These are phyloP conservation scores for Aschersonia sp. DNA, from an alignment of 2,329 filamentous ascomycete genomes.

Conservation along the genomic window DNA sequence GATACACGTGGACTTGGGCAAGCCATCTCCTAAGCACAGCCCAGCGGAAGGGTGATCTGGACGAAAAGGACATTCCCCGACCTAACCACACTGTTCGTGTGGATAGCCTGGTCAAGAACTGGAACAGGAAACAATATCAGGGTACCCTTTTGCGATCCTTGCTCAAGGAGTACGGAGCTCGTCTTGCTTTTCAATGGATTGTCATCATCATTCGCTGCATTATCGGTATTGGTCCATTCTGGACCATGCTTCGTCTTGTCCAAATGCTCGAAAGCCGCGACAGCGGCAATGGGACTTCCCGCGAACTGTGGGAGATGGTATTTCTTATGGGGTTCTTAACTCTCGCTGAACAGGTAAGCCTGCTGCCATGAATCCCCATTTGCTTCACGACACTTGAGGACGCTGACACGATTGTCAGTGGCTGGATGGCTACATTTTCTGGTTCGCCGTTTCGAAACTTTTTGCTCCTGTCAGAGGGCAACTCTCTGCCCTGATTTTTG, in stretches of 20 bases:
- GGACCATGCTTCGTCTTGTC: slow-evolving; percentile 52
- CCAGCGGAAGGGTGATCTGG: slow-evolving; percentile 41
- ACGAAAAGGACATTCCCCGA: slow-evolving; percentile 46
- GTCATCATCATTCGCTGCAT: slow-evolving; percentile 39
- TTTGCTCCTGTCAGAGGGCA: slow-evolving; percentile 54
- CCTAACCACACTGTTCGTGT: slow-evolving; percentile 41
- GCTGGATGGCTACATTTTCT: slow-evolving; percentile 52
- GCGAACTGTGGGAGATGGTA: slow-evolving; percentile 54
- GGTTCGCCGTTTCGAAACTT: slow-evolving; percentile 49
- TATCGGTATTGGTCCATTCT: slow-evolving; percentile 56
- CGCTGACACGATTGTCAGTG: slow-evolving; percentile 18
- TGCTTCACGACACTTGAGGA: slow-evolving; percentile 1
- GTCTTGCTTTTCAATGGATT: slow-evolving; percentile 43
- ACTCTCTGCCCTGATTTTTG: slow-evolving; percentile 57
- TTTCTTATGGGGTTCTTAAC: slow-evolving; percentile 46
- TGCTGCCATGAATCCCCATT: neutral
- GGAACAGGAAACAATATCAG: slow-evolving; percentile 29
- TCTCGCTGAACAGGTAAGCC: slow-evolving; percentile 30
- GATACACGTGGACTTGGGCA: slow-evolving; percentile 55
- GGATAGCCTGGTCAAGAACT: slow-evolving; percentile 33
- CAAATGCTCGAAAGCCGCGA: slow-evolving; percentile 43
- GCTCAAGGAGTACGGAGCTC: slow-evolving; percentile 38
- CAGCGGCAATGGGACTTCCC: slow-evolving; percentile 26
- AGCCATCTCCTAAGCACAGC: slow-evolving; percentile 38
- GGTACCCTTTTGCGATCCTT: slow-evolving; percentile 46